Percentiles rank a stretch among this genome's conserved stretches.
These are phyloP conservation scores for Garcia nutans DNA, from an alignment of 345 rosid genomes.

Conservation along the genomic window DNA sequence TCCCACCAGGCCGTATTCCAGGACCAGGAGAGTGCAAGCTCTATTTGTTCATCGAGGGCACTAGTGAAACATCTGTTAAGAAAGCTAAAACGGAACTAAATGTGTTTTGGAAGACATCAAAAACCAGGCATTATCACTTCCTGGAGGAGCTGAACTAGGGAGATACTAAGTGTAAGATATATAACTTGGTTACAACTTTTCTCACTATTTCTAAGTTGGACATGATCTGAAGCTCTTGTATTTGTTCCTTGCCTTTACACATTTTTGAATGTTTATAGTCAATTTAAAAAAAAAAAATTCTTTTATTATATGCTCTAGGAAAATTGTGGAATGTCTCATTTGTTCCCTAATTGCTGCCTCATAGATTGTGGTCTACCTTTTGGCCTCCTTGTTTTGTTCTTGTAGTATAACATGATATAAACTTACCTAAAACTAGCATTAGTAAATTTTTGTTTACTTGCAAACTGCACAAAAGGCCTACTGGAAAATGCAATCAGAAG, in stretches of 20 bases:
- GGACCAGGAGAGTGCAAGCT: conserved; percentile 90
- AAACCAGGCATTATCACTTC: conserved; percentile 73
- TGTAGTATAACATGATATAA: not conserved
- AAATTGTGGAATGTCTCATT: not conserved
- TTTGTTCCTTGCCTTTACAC: not conserved
- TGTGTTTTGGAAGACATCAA: conserved; percentile 90
- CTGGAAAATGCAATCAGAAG: not conserved
- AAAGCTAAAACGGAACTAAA: conserved; percentile 79
- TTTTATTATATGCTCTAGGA: too few relatives aligned
- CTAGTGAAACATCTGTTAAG: conserved; percentile 83
- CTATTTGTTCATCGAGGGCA: conserved; percentile 88
- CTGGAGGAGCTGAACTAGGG: conserved; percentile 89
- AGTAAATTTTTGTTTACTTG: too few relatives aligned
- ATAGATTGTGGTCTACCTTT: not conserved
- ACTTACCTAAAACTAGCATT: not conserved
- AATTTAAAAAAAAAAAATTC: not conserved
- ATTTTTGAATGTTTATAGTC: not conserved
- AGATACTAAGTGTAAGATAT: conserved; percentile 57
- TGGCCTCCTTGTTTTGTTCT: not conserved
- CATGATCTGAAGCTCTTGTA: not conserved
- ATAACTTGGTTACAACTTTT: not conserved
- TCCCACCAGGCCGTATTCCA: conserved; percentile 59
- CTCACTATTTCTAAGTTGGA: not conserved
- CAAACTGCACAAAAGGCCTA: not conserved
- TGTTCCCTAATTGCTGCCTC: not conserved